phyloP scores from a whole-genome alignment of 2,329 filamentous ascomycete genomes.

The Hirsutella thompsonii region DNA sequence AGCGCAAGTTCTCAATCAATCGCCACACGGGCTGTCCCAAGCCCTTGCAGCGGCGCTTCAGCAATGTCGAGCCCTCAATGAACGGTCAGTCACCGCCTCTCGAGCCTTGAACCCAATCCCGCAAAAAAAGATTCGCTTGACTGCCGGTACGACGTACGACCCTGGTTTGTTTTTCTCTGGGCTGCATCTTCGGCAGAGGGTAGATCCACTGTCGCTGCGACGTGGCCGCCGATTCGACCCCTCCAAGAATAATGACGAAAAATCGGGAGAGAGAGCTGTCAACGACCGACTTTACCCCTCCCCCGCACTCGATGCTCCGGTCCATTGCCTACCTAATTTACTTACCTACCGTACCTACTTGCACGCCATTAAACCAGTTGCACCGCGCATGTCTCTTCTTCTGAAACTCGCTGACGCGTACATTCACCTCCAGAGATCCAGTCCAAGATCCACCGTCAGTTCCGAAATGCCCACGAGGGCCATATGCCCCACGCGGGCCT shows the following conservation, averaged over 20 bases:
- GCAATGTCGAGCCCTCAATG: constrained; percentile 40
- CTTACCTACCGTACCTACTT: too few species aligned
- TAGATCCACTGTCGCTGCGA: constrained; percentile 1
- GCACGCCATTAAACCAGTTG: too few species aligned
- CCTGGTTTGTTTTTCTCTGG: too few species aligned
- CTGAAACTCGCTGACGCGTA: background rate
- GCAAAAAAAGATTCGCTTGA: too few species aligned
- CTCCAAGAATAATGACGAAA: background rate
- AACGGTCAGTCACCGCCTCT: constrained; percentile 32
- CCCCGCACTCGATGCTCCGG: background rate
- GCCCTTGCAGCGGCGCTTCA: constrained; percentile 40
- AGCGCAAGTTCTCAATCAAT: constrained; percentile 56
- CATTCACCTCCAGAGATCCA: constrained; percentile 46
- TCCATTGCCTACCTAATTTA: too few species aligned
- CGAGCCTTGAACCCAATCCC: too few species aligned
- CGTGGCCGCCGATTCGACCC: background rate
- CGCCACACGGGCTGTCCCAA: constrained; percentile 50
- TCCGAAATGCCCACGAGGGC: constrained; percentile 80
- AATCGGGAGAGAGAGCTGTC: background rate
- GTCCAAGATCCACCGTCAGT: constrained; percentile 78
- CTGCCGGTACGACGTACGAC: too few species aligned
- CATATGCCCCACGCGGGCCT: constrained; percentile 85
- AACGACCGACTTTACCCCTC: background rate
- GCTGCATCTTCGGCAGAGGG: background rate
- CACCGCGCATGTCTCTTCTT: too few species aligned